phyloP scores from a whole-genome alignment of 352 stramenopile genomes.

The Phytopythium montanum region DNA sequence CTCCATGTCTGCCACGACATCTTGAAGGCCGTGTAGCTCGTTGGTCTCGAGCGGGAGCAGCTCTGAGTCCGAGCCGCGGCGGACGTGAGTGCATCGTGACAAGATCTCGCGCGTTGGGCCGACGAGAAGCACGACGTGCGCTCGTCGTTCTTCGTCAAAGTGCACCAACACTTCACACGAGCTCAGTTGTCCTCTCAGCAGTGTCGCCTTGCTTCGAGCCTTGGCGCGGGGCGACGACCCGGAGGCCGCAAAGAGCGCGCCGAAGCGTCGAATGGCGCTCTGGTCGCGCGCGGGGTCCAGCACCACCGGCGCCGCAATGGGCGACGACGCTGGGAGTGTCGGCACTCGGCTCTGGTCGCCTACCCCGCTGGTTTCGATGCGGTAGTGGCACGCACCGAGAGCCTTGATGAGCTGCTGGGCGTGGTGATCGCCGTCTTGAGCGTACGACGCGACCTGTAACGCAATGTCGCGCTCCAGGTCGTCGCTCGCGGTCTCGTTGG shows the following conservation, averaged over 20 bases:
- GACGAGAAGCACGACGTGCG: conserved; percentile 44
- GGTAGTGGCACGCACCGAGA: conserved; percentile 36
- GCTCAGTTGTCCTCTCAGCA: conserved; percentile 40
- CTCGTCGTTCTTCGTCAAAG: conserved; percentile 45
- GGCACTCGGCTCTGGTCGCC: conserved; percentile 16
- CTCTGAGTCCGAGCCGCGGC: conserved; percentile 10
- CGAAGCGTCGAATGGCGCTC: conserved; percentile 45
- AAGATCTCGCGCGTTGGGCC: conserved; percentile 45
- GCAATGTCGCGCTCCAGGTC: conserved; percentile 49
- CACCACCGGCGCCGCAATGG: conserved; percentile 34
- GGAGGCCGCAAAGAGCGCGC: conserved; percentile 27
- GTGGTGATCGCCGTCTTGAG: conserved; percentile 24
- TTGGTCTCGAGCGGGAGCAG: conserved; percentile 30
- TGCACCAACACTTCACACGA: conserved; percentile 53
- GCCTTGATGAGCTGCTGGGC: conserved; percentile 39
- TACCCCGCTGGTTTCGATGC: conserved; percentile 15
- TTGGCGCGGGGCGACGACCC: conserved; percentile 13
- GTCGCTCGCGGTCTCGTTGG: conserved; percentile 36
- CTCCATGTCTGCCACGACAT: conserved; percentile 45
- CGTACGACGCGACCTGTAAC: conserved; percentile 31
- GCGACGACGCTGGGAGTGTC: conserved; percentile 29
- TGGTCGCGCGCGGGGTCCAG: conserved; percentile 43
- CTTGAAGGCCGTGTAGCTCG: conserved; percentile 37
- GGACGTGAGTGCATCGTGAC: conserved; percentile 42
- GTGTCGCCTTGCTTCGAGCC: conserved; percentile 10